These are phyloP conservation scores for Diversispora eburnea DNA, from an alignment of 192 early-diverging fungal genomes.

Conservation along the genomic window DNA sequence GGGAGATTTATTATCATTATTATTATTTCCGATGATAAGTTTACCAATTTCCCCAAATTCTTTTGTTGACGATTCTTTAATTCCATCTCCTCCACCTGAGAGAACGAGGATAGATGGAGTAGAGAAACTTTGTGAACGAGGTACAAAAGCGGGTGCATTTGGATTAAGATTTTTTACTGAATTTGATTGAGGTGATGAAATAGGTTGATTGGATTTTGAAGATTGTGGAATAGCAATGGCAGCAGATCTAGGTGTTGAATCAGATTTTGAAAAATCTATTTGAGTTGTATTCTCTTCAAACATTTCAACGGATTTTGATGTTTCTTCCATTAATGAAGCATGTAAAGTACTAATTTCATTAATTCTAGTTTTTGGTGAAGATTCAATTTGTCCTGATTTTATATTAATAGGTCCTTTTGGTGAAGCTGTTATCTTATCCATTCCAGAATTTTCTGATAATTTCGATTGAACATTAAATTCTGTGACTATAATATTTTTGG, in stretches of 20 bases:
- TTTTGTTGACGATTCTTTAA: neutral
- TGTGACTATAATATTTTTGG: too few species aligned
- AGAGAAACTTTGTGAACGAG: conserved; percentile 3
- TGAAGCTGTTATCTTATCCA: too few species aligned
- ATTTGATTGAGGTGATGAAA: neutral
- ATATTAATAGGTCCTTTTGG: too few species aligned
- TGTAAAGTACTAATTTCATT: too few species aligned
- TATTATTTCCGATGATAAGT: neutral
- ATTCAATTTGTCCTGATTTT: too few species aligned
- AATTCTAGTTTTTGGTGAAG: too few species aligned
- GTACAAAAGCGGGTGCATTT: conserved; percentile 19
- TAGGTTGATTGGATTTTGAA: too few species aligned
- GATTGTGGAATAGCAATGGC: neutral
- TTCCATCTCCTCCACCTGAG: neutral
- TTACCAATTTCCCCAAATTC: neutral
- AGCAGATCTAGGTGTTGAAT: neutral
- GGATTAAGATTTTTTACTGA: neutral
- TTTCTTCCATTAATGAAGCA: too few species aligned
- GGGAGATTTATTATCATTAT: neutral
- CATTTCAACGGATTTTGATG: neutral
- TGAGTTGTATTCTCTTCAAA: neutral
- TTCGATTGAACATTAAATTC: too few species aligned
- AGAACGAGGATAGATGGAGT: neutral
- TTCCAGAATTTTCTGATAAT: too few species aligned
- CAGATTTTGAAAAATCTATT: neutral